Base-by-base conservation (phyloP, 129 eudicot species). In the Deinandra increscens region DNA sequence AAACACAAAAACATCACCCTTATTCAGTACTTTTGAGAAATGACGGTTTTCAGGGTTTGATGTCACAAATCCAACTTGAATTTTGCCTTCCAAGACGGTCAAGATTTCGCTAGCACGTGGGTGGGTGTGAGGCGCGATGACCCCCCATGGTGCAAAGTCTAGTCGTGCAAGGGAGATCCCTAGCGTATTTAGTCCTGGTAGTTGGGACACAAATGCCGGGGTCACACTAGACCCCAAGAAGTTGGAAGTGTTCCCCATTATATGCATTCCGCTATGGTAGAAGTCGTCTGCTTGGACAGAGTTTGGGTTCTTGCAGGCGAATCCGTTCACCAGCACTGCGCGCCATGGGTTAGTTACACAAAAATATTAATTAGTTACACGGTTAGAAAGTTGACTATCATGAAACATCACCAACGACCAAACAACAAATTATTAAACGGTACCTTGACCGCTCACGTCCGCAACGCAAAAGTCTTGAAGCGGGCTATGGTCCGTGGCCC, bases 401-500 rank as follows among this genome's bases (percentile, higher is more conserved):
- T n/a, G 31, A 26, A 26, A 26, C 31, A 26, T 26, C 31, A 26
- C 31, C 31, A 26, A 26, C 31, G 31, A 26, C 31, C 31, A 19
- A 61, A 61, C 41, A 36, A 53, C 3, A 38, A 11, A 64, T 41
- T 2, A 10, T 26, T 37, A 26, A 4, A 36, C 9, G 12, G 39
- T 78, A 72, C 82, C 82, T 78, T 68, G 78, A 66, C 58, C 56
- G 5, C 5, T 75, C 20, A 64, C 43, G 70, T 69, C 75, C 1
- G 81, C 84, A 37, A 80, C 84, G 55, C 84, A 80, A 8, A 80
- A 80, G 71, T 80, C 84, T 55, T 80, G 84, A 69, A 80, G 84
- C 42, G 84, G 84, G 51, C 81, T 80, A 51, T 75, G 84, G 74
- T 80, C 81, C 5, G 77, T 37, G 33, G 84, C 84, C 69, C 7